A percentile compares a stretch with the other conserved stretches of the same genome.
Conservation (phyloP, 495 filamentous ascomycete genomes). For the Parmelia sp. region DNA sequence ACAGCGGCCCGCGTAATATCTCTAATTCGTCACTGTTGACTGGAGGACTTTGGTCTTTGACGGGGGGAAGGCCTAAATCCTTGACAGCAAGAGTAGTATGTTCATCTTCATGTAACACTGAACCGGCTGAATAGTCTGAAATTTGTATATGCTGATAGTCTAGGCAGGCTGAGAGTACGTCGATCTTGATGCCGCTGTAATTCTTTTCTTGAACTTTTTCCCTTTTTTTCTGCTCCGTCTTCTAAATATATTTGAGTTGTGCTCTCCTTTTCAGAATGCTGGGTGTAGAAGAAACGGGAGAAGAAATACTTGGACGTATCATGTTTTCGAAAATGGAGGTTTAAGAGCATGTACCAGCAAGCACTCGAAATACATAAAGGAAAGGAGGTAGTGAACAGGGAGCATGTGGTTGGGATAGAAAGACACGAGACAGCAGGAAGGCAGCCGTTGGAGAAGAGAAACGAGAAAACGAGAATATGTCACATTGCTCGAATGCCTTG, state of each 20-base stretch:
- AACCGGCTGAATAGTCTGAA: not conserved
- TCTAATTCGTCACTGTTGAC: slow-evolving; percentile 42
- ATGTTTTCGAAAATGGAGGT: not conserved
- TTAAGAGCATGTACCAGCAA: not conserved
- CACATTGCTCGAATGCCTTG: not conserved
- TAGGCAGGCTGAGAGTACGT: not conserved
- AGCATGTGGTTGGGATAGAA: not conserved
- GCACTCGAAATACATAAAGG: not conserved
- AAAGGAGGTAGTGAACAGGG: not conserved
- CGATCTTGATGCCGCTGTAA: not conserved
- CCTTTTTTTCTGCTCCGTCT: no score
- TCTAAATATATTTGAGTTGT: not conserved
- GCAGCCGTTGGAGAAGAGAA: not conserved
- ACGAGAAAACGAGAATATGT: not conserved
- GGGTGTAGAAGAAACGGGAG: not conserved
- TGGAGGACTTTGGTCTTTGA: not conserved
- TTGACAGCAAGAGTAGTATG: not conserved
- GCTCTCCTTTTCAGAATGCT: not conserved
- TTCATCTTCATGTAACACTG: not conserved
- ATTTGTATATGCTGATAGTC: not conserved
- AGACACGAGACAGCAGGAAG: not conserved
- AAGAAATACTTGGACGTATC: not conserved
- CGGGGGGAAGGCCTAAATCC: not conserved
- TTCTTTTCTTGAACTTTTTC: not conserved
- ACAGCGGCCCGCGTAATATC: slow-evolving; percentile 69